Evolutionary conservation across 495 filamentous ascomycete species (phyloP), one percentile per base, ranked within the genome.

Genomic region (Neohortaea acidophila): DNA sequence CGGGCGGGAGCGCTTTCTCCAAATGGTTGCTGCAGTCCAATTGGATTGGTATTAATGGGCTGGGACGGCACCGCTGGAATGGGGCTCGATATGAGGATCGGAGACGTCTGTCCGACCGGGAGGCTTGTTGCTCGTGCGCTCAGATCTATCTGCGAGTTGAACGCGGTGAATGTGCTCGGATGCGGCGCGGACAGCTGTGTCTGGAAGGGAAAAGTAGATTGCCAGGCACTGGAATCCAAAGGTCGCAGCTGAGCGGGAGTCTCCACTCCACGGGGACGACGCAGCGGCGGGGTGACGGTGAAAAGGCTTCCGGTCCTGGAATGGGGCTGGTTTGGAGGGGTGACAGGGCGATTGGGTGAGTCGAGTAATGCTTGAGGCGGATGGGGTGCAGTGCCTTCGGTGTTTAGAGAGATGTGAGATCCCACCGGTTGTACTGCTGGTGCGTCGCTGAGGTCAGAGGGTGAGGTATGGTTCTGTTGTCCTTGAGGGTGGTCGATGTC

Each of bases 1-100:
- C 27, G 34, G n/a, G 36, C 20, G 5, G 33, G 38, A 11, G 31
- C 33, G 39, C 39, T 47, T 13, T 33, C 21, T 3, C 39, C 44
- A 18, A 43, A 19, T n/a, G 24, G n/a, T n/a, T n/a, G n/a, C n/a
- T n/a, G n/a, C n/a, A n/a, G n/a, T n/a, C n/a, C n/a, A n/a, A n/a
- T n/a, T n/a, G n/a, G 34, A 11, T 26, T 22, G 4, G 19, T 19
- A 4, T 7, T 13, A 15, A 34, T 31, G 14, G 30, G 31, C 17
- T 47, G 34, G 4, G 20, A 15, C 2, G 44, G 44, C 12, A 40
- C 29, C 17, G 32, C 32, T 21, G 15, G 1, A n/a, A 47, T 4
- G 3, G 44, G 33, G 17, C 44, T 47, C 7, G 41, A 39, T 4
- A 14, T 1, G 15, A 7, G 36, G 25, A 34, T 4, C 15, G 34